These are phyloP conservation scores for Cladophialophora yegresii DNA, from an alignment of 2,329 filamentous ascomycete genomes.

Conservation along the genomic window DNA sequence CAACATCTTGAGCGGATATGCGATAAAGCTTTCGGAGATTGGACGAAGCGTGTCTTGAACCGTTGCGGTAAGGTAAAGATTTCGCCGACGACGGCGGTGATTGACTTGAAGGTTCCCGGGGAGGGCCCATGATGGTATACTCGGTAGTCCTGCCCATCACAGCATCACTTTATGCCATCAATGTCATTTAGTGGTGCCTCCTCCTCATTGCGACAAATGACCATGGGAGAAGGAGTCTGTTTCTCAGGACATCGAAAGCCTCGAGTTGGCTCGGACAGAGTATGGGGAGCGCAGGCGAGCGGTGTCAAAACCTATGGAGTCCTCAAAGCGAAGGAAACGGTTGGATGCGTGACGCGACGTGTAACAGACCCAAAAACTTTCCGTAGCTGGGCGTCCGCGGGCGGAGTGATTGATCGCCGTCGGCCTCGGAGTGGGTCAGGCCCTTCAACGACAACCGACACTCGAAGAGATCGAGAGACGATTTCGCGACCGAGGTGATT, in stretches of 20 bases:
- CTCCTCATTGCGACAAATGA: constrained; percentile 27
- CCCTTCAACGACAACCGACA: background rate
- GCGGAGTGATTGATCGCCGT: background rate
- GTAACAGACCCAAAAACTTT: constrained; percentile 18
- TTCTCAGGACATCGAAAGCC: constrained; percentile 3
- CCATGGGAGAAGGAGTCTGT: background rate
- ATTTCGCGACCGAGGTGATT: background rate
- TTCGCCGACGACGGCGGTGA: constrained; percentile 19
- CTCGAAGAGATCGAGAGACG: background rate
- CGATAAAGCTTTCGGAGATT: constrained; percentile 34
- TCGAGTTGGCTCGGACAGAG: background rate
- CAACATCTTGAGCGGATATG: constrained; percentile 25
- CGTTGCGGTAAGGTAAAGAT: constrained; percentile 26
- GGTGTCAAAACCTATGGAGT: constrained; percentile 4
- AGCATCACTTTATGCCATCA: constrained; percentile 7
- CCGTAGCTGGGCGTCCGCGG: constrained; percentile 15
- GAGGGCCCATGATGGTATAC: constrained; percentile 33
- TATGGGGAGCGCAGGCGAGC: background rate
- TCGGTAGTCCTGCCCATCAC: constrained; percentile 28
- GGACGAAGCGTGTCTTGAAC: constrained; percentile 24
- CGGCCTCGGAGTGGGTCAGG: background rate
- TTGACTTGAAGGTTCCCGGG: constrained; percentile 11
- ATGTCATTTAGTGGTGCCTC: constrained; percentile 10
- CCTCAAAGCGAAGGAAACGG: constrained; percentile 14
- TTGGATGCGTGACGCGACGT: constrained; percentile 23